Base-by-base conservation (phyloP, 208 protist species). In the Leishmania major region DNA sequence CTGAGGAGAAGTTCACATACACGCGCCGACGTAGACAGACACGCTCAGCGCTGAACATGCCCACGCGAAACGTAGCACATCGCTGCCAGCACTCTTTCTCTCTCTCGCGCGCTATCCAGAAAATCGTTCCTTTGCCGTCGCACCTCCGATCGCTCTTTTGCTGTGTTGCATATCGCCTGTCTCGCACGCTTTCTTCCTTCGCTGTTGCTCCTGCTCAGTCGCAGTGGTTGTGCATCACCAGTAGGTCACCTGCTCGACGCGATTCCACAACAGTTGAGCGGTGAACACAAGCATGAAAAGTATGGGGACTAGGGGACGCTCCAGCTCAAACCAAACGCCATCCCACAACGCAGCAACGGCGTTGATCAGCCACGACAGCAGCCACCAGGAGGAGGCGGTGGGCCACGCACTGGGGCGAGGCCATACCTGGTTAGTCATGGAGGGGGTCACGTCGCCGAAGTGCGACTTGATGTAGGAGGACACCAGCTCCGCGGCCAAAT, bases 211-310 rank as follows among this genome's bases (percentile, higher is more conserved):
- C 70, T 64, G 43, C 31, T 8, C 47, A n/a, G 6, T 43, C 8
- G 40, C 19, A 28, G 25, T 19, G 17, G 49, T 25, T 11, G 13
- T 77, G 47, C 3, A 15, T 74, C 37, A 85, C 81, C 81, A 85
- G 77, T 85, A 85, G 17, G 77, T 78, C 37, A 85, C 81, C 31
- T 57, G 75, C 45, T 78, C 70, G 60, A n/a, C 75, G 47, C 81
- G 75, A 45, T 85, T 85, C 81, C 81, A 85, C 57, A 59, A 51
- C 11, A 37, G 69, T 40, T 85, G 81, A 73, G 35, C 69, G 40
- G 76, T 31, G 31, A 70, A 80, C 71, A 85, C 22, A 49, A 85
- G 60, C 7, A 78, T 35, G 71, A 85, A 85, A 28, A 79, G 59
- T 31, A 72, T 59, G 15, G 80, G 11, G n/a, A 74, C 66, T 15